phyloP scores from a whole-genome alignment of 2,329 filamentous ascomycete species.

The Cercospora sp. region DNA sequence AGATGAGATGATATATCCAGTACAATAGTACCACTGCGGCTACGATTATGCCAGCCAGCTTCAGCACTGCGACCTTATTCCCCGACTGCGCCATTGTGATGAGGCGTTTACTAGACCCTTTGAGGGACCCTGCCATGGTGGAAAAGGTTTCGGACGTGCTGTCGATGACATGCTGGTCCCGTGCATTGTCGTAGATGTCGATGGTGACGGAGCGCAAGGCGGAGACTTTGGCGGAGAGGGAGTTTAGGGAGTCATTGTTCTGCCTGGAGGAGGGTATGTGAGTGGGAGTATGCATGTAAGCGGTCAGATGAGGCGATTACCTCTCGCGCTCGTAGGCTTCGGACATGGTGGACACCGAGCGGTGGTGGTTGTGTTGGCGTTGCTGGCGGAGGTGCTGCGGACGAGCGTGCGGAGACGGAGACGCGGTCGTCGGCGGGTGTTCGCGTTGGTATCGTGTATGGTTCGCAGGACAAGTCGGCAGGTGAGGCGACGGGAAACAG shows the following conservation, averaged over 20 bases:
- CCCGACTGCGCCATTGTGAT: constrained; percentile 88
- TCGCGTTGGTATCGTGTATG: neutral
- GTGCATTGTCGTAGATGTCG: constrained; percentile 96
- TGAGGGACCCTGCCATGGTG: constrained; percentile 76
- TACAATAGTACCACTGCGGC: constrained; percentile 72
- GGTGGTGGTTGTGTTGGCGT: neutral
- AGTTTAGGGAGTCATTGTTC: constrained; percentile 91
- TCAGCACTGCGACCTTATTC: constrained; percentile 87
- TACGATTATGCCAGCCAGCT: constrained; percentile 80
- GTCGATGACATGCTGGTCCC: constrained; percentile 84
- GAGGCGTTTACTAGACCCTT: constrained; percentile 77
- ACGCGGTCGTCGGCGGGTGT: neutral
- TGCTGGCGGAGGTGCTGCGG: constrained; percentile 10
- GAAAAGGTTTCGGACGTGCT: constrained; percentile 88
- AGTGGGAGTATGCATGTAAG: constrained; percentile 18
- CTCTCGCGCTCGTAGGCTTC: constrained; percentile 61
- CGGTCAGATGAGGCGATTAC: constrained; percentile 41
- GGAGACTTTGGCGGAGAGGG: constrained; percentile 86
- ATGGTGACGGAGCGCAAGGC: constrained; percentile 90
- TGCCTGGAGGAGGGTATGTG: constrained; percentile 54
- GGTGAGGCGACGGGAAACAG: neutral
- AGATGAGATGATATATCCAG: constrained; percentile 55
- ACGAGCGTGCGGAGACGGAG: neutral
- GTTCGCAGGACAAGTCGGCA: neutral
- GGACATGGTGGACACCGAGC: constrained; percentile 46